phyloP scores from a whole-genome alignment of 179 eudicot species.

The Amaranthus tricolor region DNA sequence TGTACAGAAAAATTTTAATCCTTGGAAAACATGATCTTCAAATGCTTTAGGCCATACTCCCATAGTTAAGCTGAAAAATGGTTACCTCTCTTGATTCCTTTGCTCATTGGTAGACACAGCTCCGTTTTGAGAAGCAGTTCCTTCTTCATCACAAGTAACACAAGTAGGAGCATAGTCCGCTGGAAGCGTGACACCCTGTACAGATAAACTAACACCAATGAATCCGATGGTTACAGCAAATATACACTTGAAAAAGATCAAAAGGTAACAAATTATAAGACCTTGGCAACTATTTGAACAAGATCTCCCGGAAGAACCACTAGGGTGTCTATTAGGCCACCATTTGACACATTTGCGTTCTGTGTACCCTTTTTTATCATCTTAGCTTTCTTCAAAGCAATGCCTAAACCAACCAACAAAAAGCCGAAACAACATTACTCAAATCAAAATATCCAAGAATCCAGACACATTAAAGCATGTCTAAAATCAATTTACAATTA shows the following conservation, averaged over 20 bases:
- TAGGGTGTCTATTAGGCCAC: constrained; percentile 65
- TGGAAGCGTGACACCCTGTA: constrained; percentile 56
- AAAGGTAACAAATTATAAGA: constrained; percentile 15
- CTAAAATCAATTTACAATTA: not conserved
- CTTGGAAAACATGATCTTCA: not conserved
- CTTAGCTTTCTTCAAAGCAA: constrained; percentile 81
- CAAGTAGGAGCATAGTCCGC: constrained; percentile 33
- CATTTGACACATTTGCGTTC: constrained; percentile 48
- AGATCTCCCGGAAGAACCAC: constrained; percentile 69
- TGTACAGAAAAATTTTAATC: not conserved
- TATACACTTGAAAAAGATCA: not conserved
- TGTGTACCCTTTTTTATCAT: constrained; percentile 69
- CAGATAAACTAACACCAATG: constrained; percentile 14
- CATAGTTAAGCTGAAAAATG: not conserved
- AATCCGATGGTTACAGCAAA: not conserved
- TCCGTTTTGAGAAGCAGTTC: constrained; percentile 37
- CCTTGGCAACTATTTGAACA: constrained; percentile 96
- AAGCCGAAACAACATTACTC: constrained; percentile 10
- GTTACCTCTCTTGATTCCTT: constrained; percentile 26
- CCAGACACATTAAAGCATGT: not conserved
- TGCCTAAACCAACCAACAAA: constrained; percentile 40
- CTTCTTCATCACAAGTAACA: constrained; percentile 34
- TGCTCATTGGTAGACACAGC: constrained; percentile 18
- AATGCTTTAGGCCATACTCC: not conserved
- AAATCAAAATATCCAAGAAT: not conserved